Evolutionary conservation across 2,329 filamentous ascomycete species (phyloP), one percentile per base, ranked within the genome.

Genomic region (Aureobasidium sp.): DNA sequence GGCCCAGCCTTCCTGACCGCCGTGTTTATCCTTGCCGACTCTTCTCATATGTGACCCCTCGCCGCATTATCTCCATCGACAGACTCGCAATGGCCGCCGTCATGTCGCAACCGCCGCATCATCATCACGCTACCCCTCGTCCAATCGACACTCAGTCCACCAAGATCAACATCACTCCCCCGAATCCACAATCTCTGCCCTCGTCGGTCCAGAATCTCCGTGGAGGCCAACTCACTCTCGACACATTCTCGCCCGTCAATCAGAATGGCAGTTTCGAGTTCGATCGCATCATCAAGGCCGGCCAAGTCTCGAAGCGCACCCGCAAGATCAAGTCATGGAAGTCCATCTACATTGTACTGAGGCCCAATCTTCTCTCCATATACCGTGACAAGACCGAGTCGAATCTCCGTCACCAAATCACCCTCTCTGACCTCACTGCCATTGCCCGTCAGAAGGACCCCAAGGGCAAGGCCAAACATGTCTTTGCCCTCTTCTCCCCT

Each of bases 251-350:
- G 34, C 90, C 91, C 5, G 91, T 97, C 66, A 96, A 93, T 72
- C 88, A 96, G 75, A 92, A 96, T 75, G 94, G 94, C 65, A 94
- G 91, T 75, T 99, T 96, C 74, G 92, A 94, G 71, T 96, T 95
- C 71, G 94, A 99, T 75, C 87, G 91, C 56, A 90, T 97, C 61
- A 83, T 97, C 74, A 97, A 96, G 78, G 86, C 88, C 62, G 92
- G 93, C 63, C 88, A 88, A 67, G 86, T 96, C 42, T 84, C 89
- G 71, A 96, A 96, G 76, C 86, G 93, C 68, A 95, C 91, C 20
- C 88, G 92, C 69, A 96, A 93, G 79, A 97, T 93, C 64, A 96
- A 95, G 87, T 87, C 89, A 65, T 99, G 94, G 94, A 96, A 96
- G 77, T 81, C 87, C 6, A 86, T 92, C 65, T 94, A 89, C 76